Conservation (phyloP, 139 green algal species). For the Coelastrella sp. region DNA sequence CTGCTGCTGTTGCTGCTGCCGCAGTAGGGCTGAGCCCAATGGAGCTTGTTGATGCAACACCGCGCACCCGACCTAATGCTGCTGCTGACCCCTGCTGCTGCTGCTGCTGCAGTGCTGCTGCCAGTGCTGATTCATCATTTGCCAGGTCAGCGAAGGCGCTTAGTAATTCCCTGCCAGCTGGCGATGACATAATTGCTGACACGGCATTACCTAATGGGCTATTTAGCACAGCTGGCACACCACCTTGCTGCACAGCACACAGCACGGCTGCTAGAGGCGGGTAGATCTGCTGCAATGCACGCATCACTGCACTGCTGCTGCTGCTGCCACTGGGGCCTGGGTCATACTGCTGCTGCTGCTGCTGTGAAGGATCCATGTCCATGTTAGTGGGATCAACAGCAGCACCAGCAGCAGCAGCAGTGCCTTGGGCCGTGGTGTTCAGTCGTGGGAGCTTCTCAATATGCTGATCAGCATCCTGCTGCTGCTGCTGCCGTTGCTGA, state of each 20-base stretch:
- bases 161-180: slow-evolving; percentile 14
- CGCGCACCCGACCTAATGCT: background rate
- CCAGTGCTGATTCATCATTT: slow-evolving; percentile 21
- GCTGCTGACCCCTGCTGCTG: slow-evolving; percentile 32
- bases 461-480: background rate
- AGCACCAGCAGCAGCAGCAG: slow-evolving; percentile 21
- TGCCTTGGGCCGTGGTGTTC: background rate
- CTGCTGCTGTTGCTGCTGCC: too few species aligned
- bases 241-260: background rate
- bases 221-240: slow-evolving; percentile 6
- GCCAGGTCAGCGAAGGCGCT: slow-evolving; percentile 25
- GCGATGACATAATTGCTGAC: slow-evolving; percentile 5
- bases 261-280: slow-evolving; percentile 31
- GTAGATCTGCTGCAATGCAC: slow-evolving; percentile 17
- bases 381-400: background rate
- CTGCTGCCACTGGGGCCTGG: slow-evolving; percentile 3
- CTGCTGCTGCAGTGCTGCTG: slow-evolving; percentile 30
- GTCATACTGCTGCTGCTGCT: slow-evolving; percentile 11
- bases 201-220: slow-evolving; percentile 22
- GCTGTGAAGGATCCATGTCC: background rate
- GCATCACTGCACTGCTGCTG: slow-evolving; percentile 15
- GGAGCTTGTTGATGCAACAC: slow-evolving; percentile 5
- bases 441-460: background rate
- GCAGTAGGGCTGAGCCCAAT: background rate
- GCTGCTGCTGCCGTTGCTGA: background rate